phyloP scores from a whole-genome alignment of 164 flowering plant species.

The Buxus sempervirens region DNA sequence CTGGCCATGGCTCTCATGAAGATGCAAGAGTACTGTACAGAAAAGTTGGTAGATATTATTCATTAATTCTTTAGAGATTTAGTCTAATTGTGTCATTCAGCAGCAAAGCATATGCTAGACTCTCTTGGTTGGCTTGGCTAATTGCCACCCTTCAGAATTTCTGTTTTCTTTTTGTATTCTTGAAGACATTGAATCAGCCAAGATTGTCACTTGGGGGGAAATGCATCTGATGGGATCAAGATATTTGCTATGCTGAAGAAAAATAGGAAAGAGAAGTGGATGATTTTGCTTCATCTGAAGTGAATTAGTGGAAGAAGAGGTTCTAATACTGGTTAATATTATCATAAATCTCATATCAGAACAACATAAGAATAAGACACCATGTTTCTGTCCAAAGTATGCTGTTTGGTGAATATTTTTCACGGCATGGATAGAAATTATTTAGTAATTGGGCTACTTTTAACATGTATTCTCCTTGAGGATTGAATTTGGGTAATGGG shows the following conservation, averaged over 20 bases:
- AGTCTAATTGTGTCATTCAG: background rate
- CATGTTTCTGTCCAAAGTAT: background rate
- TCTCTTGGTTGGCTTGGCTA: background rate
- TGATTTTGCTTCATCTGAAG: background rate
- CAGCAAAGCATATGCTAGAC: background rate
- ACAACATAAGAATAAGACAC: too few species aligned
- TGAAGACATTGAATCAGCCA: background rate
- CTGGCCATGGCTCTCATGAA: slow-evolving; percentile 10
- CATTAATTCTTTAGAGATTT: slow-evolving; percentile 29
- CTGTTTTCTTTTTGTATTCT: background rate
- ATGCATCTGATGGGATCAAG: background rate
- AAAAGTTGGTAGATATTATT: slow-evolving; percentile 24
- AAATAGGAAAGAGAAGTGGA: background rate
- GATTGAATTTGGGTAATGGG: too few species aligned
- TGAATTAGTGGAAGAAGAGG: background rate
- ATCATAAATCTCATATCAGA: too few species aligned
- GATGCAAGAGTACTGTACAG: slow-evolving; percentile 36
- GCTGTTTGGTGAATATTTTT: background rate
- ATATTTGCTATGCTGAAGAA: background rate
- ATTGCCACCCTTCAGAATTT: background rate
- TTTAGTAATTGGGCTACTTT: slow-evolving; percentile 28
- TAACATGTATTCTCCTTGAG: background rate
- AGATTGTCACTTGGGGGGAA: background rate
- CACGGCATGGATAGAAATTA: slow-evolving; percentile 2
- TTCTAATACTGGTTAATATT: too few species aligned